Evolutionary conservation across 2,329 filamentous ascomycete genomes (phyloP), one percentile per base, ranked within the genome.

Genomic region (Botrytis cinerea): DNA sequence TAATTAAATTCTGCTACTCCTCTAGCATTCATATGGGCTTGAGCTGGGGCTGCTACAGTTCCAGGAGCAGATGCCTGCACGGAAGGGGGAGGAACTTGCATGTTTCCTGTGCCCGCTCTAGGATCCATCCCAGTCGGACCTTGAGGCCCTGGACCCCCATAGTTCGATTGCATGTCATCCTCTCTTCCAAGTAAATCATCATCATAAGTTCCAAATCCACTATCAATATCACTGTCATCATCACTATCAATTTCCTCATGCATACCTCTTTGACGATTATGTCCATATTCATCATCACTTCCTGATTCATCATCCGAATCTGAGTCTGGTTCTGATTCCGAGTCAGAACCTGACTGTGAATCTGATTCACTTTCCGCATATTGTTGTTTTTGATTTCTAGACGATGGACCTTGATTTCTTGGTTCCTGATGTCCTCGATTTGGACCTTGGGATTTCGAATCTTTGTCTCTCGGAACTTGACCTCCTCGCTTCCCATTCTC

Each of bases 141-240:
- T 4, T 16, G 25, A 62, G 22, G 16, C 18, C 28, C 4, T 2
- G 25, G 18, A 4, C 20, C 22, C 25, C 35, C 20, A 51, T 35
- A 22, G 14, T 7, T 18, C 9, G 12, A 32, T 7, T 69, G n/a
- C 7, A 32, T 28, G 32, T 69, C 48, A 14, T 54, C 38, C 14
- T 45, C 20, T 25, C 25, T 59, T 25, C 18, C 35, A 43, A 71
- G 4, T 12, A 64, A 54, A 71, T 71, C 69, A 14, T 63, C 45
- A 28, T 71, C 59, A 18, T 64, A 64, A 3, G 59, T 71, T 20
- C 69, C 69, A 8, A 71, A 64, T 28, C 59, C 69, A 25, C 59
- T 32, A 51, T 64, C 69, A 18, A 71, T n/a, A 54, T 71, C 69
- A 32, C 69, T 71, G 3, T 70, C 68, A 61, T 46, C 40, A 48